Evolutionary conservation across 495 filamentous ascomycete genomes (phyloP), one percentile per base, ranked within the genome.

Genomic region (Talaromyces liani): DNA sequence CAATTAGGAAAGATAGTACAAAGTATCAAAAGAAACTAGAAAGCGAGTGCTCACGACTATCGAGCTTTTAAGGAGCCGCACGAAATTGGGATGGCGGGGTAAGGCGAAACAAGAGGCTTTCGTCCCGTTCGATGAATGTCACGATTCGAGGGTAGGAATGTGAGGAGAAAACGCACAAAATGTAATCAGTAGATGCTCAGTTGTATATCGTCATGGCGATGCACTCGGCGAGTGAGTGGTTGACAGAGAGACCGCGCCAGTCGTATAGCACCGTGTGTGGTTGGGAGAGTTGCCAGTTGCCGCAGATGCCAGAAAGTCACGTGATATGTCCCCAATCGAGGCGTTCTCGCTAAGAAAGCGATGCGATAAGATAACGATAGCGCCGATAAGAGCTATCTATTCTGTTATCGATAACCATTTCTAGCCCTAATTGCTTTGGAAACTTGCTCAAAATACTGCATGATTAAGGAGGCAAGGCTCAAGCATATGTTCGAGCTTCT

Each of bases 21-120:
- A 29, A n/a, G 9, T 9, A 16, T 27, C n/a, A 36, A 36, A 58
- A 33, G 14, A 58, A 10, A 33, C 29, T 6, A 58, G 55, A 16
- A 58, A 58, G 16, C 56, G 31, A 58, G 27, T 33, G 27, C 27
- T 58, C 29, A 29, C 56, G 56, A 34, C n/a, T 36, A 25, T 58
- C 31, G 29, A 58, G 56, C 27, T 33, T 36, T 25, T 16, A 10
- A 27, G 27, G 24, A 27, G 20, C 24, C 36, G 14, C 20, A 55
- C 51, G 51, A 54, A 47, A n/a, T 47, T 60, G 33, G 36, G 60
- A 62, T 62, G 29, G 60, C 60, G 60, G 60, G 60, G 60, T 62
- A 62, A 29, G 60, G 18, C 3, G 54, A 62, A 33, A 51, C 14
- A 31, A 39, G 45, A 49, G 45, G 22, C 14, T 41, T 8, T 33